Base-by-base conservation (phyloP, 257 asterid genomes). In the Scutellaria minor region DNA sequence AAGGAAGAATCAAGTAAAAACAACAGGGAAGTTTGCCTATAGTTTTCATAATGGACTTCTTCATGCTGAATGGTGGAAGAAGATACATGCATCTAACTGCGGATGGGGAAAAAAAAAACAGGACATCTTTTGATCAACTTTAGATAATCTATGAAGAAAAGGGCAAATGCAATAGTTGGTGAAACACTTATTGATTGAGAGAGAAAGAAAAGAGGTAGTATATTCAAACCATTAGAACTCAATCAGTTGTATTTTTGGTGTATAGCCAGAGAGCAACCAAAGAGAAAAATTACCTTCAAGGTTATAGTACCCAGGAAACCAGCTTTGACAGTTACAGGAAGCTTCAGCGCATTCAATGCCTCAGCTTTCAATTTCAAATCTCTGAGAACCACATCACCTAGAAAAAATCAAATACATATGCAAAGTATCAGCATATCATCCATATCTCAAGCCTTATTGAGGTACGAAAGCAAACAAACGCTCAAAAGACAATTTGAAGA, bases 311-410 rank as follows among this genome's bases (percentile, higher is more conserved):
- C 99, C 69, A 91, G 86, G 73, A 94, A 94, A 76, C 99, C 99
- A 81, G 98, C 97, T 85, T 87, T 91, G 76, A 94, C 98, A 31
- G 88, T 88, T 69, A 94, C 90, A 54, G 98, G 99, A 80, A 94
- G 97, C 83, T 90, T 91, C 81, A 94, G 74, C 5, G 98, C 90
- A 80, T 94, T 94, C 82, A 94, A 79, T 48, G 98, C 99, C 85
- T 94, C 98, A 0, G 99, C 96, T 84, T 91, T 94, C 73, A 91
- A 74, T 79, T 91, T 89, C 88, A 91, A 86, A 78, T 94, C 99
- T 80, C 79, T 94, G 76, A 94, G 98, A 78, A 94, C 97, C 70
- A 94, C 99, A 82, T 94, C 99, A 71, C 99, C 99, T 94, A 41
- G 61, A 60, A 58, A 77, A 79, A 68, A 73, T 60, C 50, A 73